These are phyloP conservation scores for Leishmania tropica DNA, from an alignment of 208 protist genomes.

Conservation along the genomic window DNA sequence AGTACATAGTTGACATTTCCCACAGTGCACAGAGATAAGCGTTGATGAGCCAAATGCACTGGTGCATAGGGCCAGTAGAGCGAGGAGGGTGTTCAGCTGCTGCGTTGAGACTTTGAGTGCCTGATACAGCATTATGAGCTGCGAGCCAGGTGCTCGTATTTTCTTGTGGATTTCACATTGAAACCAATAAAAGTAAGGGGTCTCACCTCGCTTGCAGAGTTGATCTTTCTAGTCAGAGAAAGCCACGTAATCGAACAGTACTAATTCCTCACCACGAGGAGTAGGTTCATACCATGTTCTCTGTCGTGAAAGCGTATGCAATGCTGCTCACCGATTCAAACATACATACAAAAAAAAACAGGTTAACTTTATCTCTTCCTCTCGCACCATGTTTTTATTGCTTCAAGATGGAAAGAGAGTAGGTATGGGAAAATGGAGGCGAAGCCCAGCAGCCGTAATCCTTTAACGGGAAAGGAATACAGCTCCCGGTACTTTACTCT, in stretches of 20 bases:
- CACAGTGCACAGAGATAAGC: background rate
- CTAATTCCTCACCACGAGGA: background rate
- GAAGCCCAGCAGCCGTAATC: conserved; percentile 32
- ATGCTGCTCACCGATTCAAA: background rate
- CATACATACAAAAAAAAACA: background rate
- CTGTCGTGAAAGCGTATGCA: background rate
- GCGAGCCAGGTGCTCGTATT: background rate
- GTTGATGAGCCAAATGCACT: background rate
- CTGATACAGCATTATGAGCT: background rate
- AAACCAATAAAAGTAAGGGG: background rate
- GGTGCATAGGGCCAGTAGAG: no score
- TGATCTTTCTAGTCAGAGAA: background rate
- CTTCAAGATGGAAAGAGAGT: background rate
- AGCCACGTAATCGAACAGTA: background rate
- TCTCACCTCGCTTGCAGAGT: background rate
- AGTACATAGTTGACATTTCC: no score
- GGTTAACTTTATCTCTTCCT: background rate
- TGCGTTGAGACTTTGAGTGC: background rate
- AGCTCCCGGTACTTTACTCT: conserved; percentile 63
- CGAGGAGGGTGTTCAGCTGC: background rate
- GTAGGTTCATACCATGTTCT: background rate
- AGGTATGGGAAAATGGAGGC: background rate
- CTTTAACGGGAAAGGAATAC: conserved; percentile 53
- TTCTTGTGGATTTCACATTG: background rate
- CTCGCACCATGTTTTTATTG: background rate